Base-by-base conservation (phyloP, 768 basidiomycete genomes). In the Thelephora ganbajun region DNA sequence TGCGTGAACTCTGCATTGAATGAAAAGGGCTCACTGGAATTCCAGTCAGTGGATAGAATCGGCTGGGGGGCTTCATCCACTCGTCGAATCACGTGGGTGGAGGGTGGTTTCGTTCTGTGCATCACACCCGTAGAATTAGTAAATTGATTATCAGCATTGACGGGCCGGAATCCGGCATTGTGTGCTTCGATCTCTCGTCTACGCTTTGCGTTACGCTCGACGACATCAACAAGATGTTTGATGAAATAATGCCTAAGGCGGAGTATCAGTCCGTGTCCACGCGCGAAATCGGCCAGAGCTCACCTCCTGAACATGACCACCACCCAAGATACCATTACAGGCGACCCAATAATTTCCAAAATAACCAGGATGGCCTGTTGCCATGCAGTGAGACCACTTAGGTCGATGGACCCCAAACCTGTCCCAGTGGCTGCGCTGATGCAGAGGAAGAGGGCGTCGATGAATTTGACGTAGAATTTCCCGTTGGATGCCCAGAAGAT, bases 11-110 rank as follows among this genome's bases (percentile, higher is more conserved):
- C 35, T 33, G 3, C 47, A 44, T 22, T 50, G 50, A 23, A 49
- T 46, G 16, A 46, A 49, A 37, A 48, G 43, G 14, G 6, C n/a
- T 35, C 48, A 50, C 16, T 48, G 9, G 26, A 30, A 9, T 30
- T 70, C 73, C 71, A 76, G 4, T 86, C 85, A 53, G 75, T 87
- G 2, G 86, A 85, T 56, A 86, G 73, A 22, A 89, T 69, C 1
- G 72, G 75, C 57, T 76, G 77, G 6, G 81, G 83, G 0, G 77
- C 72, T 42, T 71, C 73, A 49, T 84, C 76, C 68, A 83, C 71
- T 43, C 86, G 69, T 26, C 77, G 73, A 48, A 91, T 88, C 85
- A 89, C 88, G 46, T 86, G 26, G 26, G 26, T 30, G 9, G 26
- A 30, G 26, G 26, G 26, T 9, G 26, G 26, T 9, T 9, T 30